Conservation (phyloP, 1,139 yeast genomes). For the Yamadazyma jaroonii region DNA sequence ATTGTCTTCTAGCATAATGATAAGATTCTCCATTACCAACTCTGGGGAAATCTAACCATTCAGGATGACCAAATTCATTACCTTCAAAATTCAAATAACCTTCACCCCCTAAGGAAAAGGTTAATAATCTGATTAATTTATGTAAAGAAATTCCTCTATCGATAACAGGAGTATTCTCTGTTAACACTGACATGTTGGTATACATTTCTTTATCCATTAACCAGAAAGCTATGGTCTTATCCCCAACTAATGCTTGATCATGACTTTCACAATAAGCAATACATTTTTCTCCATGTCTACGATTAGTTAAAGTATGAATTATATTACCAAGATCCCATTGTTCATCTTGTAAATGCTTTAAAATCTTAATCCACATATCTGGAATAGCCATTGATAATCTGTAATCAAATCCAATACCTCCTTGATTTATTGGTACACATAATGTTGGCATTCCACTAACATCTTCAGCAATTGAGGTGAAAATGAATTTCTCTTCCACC, state of each 20-base stretch:
- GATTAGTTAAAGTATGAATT: slow-evolving; percentile 77
- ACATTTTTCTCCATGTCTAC: slow-evolving; percentile 87
- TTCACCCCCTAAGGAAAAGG: slow-evolving; percentile 92
- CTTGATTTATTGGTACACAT: slow-evolving; percentile 67
- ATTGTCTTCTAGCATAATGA: slow-evolving; percentile 94
- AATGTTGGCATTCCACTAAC: slow-evolving; percentile 97
- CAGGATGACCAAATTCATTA: slow-evolving; percentile 98
- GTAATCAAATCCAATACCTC: slow-evolving; percentile 94
- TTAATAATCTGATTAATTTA: slow-evolving; percentile 81
- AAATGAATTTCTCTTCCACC: slow-evolving; percentile 39
- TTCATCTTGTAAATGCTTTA: slow-evolving; percentile 82
- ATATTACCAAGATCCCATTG: slow-evolving; percentile 89
- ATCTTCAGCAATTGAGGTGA: slow-evolving; percentile 90
- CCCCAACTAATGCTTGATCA: slow-evolving; percentile 97
- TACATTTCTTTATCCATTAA: slow-evolving; percentile 98
- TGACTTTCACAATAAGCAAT: slow-evolving; percentile 94
- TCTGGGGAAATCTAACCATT: slow-evolving; percentile 97
- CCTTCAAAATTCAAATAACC: slow-evolving; percentile 96
- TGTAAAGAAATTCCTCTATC: slow-evolving; percentile 91
- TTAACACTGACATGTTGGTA: slow-evolving; percentile 82
- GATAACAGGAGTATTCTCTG: slow-evolving; percentile 71
- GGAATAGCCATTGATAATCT: slow-evolving; percentile 96
- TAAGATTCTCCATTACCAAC: slow-evolving; percentile 83
- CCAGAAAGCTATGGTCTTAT: slow-evolving; percentile 96
- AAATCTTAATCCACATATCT: slow-evolving; percentile 96